phyloP scores from a whole-genome alignment of 1,284 basidiomycete genomes.

The Neotropicomus parvogracilis region DNA sequence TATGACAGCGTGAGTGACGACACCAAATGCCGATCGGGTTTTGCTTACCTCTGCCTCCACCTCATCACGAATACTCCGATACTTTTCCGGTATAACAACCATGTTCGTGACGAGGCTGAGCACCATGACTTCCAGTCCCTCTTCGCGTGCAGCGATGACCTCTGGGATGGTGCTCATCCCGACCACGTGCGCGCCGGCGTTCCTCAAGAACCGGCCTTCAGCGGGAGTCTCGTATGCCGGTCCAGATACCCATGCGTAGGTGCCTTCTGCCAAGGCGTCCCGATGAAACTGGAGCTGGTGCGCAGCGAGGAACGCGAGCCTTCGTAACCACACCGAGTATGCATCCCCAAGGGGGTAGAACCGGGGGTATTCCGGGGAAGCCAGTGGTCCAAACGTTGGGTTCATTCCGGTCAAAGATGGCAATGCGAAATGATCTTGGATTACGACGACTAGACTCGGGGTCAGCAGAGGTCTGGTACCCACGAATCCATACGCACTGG shows the following conservation, averaged over 20 bases:
- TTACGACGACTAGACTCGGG: slow-evolving; percentile 58
- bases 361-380: slow-evolving; percentile 53
- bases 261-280: slow-evolving; percentile 64
- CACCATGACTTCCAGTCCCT: slow-evolving; percentile 69
- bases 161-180: slow-evolving; percentile 92
- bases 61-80: slow-evolving; percentile 68
- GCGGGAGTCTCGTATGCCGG: slow-evolving; percentile 84
- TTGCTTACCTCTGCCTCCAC: slow-evolving; percentile 65
- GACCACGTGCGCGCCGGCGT: slow-evolving; percentile 77
- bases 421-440: slow-evolving; percentile 80
- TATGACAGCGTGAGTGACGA: slow-evolving; percentile 28
- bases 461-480: slow-evolving; percentile 13
- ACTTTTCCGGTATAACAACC: slow-evolving; percentile 70
- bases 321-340: slow-evolving; percentile 67
- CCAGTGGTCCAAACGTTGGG: slow-evolving; percentile 68
- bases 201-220: slow-evolving; percentile 70
- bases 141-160: slow-evolving; percentile 76
- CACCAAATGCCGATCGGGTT: neutral
- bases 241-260: slow-evolving; percentile 82
- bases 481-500: slow-evolving; percentile 49
- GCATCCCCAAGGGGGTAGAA: slow-evolving; percentile 80
- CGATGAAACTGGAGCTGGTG: slow-evolving; percentile 47
- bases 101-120: slow-evolving; percentile 80
- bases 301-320: slow-evolving; percentile 66
- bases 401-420: slow-evolving; percentile 78